These are phyloP conservation scores for Tieghemostelium lacteum DNA, from an alignment of 78 protist species.

Conservation along the genomic window DNA sequence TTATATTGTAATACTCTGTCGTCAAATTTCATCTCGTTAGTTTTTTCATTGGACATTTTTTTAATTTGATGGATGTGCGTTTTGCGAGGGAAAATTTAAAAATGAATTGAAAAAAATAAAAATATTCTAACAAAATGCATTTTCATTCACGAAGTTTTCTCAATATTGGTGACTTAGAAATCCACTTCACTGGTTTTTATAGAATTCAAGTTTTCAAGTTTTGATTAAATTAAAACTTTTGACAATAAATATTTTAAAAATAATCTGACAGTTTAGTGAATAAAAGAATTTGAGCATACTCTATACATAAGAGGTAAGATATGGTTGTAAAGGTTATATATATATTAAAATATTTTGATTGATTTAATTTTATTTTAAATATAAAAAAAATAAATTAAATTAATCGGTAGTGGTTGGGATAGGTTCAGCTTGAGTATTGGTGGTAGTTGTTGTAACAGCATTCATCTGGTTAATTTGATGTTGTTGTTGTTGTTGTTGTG, in stretches of 20 bases:
- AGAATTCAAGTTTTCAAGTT: too few relatives aligned
- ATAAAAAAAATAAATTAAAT: neutral
- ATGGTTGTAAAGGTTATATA: neutral
- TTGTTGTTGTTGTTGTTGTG: slow-evolving; percentile 14
- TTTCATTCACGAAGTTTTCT: too few relatives aligned
- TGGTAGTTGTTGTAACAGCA: slow-evolving; percentile 15
- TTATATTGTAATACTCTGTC: slow-evolving; percentile 22
- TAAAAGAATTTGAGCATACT: too few relatives aligned
- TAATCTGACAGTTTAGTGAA: too few relatives aligned
- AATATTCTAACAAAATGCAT: too few relatives aligned
- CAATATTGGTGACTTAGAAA: too few relatives aligned
- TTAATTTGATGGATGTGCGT: neutral
- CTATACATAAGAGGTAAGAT: too few relatives aligned
- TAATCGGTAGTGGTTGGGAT: slow-evolving; percentile 12
- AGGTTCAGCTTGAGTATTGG: neutral
- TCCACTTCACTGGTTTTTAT: too few relatives aligned
- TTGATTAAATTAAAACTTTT: too few relatives aligned
- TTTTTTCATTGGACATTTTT: slow-evolving; percentile 4
- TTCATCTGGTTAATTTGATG: neutral
- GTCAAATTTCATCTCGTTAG: slow-evolving; percentile 24
- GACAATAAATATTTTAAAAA: too few relatives aligned
- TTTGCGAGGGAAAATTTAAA: too few relatives aligned
- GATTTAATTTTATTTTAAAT: neutral
- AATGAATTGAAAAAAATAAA: neutral
- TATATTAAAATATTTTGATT: neutral